Base-by-base conservation (phyloP, 805 yeast genomes). In the Candida ovalis region DNA sequence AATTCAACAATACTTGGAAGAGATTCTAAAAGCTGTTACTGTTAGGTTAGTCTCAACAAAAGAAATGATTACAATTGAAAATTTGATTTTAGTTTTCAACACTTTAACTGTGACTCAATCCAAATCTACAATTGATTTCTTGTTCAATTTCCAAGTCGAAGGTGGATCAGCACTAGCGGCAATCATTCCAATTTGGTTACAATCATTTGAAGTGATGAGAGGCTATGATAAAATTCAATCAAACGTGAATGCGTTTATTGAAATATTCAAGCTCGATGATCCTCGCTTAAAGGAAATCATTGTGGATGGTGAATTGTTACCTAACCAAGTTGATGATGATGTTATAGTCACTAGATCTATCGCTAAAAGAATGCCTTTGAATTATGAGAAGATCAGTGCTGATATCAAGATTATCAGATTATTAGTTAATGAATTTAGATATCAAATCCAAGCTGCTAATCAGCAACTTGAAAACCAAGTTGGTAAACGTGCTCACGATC, bases 321-420 rank as follows among this genome's bases (percentile, higher is more conserved):
- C 86, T 2, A 76, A 81, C 58, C 68, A 71, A 40, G 69, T 72
- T 6, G 58, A 63, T 1, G 72, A 73, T 15, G 86, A 81, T 47
- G 56, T 79, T n/a, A 90, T 92, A 32, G 70, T 88, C 3, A 92
- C 98, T 0, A 78, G 98, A 60, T 88, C 97, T 0, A 86, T 84
- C 84, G 81, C 95, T 3, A 82, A 78, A 56, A 66, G 67, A 15
- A 74, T 82, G 76, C 86, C 87, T 0, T 76, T 80, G 44, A 66
- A 74, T 55, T 88, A 76, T 56, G 80, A 86, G 0, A 80, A 77
- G 58, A 73, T 90, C 1, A 72, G 91, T 0, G 87, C 88, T 0
- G 77, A 84, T 15, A 73, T 75, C 38, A 90, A 88, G 60, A 88
- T 92, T 21, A 61, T 89, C 42, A 86, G 85, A 58, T 67, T 91